Evolutionary conservation across 306 rosid genomes (phyloP).

Genomic region (Quercus berberidifolia): DNA sequence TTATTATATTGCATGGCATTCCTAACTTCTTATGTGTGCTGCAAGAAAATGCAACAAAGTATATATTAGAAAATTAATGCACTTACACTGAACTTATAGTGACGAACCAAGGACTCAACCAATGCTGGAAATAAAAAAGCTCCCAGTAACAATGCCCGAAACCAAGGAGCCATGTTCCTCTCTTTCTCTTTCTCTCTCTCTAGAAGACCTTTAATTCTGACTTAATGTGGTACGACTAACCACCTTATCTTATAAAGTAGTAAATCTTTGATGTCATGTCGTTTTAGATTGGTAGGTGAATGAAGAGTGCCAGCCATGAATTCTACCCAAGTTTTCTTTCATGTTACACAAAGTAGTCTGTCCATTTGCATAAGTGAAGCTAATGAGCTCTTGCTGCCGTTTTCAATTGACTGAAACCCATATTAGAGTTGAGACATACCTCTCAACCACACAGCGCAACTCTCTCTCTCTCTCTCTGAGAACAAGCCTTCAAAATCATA

Average conservation of each 20-base stretch:
- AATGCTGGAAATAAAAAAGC: slow-evolving; percentile 36
- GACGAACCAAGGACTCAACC: slow-evolving; percentile 53
- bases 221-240: slow-evolving; percentile 7
- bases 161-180: slow-evolving; percentile 31
- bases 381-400: slow-evolving; percentile 12
- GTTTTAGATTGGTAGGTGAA: slow-evolving; percentile 49
- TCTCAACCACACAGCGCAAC: slow-evolving; percentile 29
- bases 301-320: slow-evolving; percentile 31
- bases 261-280: slow-evolving; percentile 43
- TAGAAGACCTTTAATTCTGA: slow-evolving; percentile 11
- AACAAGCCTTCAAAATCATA: background rate
- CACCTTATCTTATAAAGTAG: slow-evolving; percentile 21
- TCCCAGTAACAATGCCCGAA: slow-evolving; percentile 35
- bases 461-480: background rate
- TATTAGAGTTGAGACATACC: slow-evolving; percentile 31
- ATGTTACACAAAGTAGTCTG: slow-evolving; percentile 41
- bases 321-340: slow-evolving; percentile 47
- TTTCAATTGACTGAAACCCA: slow-evolving; percentile 31
- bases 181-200: slow-evolving; percentile 14
- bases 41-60: background rate
- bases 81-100: slow-evolving; percentile 60
- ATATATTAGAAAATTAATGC: background rate
- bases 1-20: background rate
- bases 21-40: background rate
- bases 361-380: slow-evolving; percentile 17